A percentile compares a stretch with the other conserved stretches of the same genome.
Evolutionary conservation across 495 filamentous ascomycete genomes (phyloP).

Genomic region (Talaromyces adpressus): DNA sequence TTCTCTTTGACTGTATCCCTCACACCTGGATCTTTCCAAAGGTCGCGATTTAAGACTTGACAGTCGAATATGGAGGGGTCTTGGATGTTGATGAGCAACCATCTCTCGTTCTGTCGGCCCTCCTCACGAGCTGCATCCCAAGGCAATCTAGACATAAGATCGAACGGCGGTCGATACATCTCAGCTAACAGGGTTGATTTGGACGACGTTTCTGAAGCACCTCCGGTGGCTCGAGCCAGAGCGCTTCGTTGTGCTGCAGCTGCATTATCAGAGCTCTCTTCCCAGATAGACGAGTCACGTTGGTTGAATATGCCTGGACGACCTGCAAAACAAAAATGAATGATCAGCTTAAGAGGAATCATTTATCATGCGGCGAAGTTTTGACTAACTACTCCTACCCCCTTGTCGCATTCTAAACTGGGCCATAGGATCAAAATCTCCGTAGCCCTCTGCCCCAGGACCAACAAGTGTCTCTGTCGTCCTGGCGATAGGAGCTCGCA

Average conservation of each 20-base stretch:
- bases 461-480: slow-evolving; percentile 88
- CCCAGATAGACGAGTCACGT: slow-evolving; percentile 69
- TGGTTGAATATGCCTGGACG: slow-evolving; percentile 83
- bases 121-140: slow-evolving; percentile 78
- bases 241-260: slow-evolving; percentile 35
- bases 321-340: slow-evolving; percentile 21
- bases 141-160: slow-evolving; percentile 65
- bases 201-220: slow-evolving; percentile 62
- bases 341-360: not conserved
- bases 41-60: slow-evolving; percentile 84
- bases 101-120: slow-evolving; percentile 81
- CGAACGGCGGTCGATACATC: slow-evolving; percentile 84
- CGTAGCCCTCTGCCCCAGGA: slow-evolving; percentile 48
- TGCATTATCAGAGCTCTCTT: slow-evolving; percentile 37
- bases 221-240: slow-evolving; percentile 60
- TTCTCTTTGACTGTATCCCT: slow-evolving; percentile 77
- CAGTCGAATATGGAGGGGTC: slow-evolving; percentile 88
- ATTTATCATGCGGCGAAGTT: not conserved
- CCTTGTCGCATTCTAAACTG: slow-evolving; percentile 54
- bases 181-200: slow-evolving; percentile 75
- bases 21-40: slow-evolving; percentile 83
- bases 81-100: slow-evolving; percentile 93
- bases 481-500: slow-evolving; percentile 85
- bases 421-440: slow-evolving; percentile 54
- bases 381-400: slow-evolving; percentile 34